phyloP scores from a whole-genome alignment of 192 early-diverging fungal genomes.

The Kickxella alabastrina region DNA sequence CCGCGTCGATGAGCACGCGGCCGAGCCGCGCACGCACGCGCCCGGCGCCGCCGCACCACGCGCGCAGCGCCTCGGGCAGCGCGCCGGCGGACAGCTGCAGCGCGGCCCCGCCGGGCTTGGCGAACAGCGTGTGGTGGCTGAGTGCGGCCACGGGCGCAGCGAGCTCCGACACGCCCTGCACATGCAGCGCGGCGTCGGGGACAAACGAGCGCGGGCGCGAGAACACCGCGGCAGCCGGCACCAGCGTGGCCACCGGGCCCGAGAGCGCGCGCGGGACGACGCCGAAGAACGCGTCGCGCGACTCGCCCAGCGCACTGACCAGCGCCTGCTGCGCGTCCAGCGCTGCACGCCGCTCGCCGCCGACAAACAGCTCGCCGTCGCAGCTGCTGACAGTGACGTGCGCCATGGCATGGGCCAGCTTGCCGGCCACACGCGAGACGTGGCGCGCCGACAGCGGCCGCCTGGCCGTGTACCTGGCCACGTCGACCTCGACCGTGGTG shows the following conservation, averaged over 20 bases:
- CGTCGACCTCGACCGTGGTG: slow-evolving; percentile 21
- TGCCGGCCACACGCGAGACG: background rate
- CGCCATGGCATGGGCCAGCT: background rate
- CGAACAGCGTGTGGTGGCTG: slow-evolving; percentile 10
- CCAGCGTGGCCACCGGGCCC: background rate
- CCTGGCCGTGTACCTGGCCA: slow-evolving; percentile 13
- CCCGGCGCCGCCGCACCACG: slow-evolving; percentile 6
- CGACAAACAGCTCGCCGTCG: slow-evolving; percentile 25
- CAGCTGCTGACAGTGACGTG: slow-evolving; percentile 5
- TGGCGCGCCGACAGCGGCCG: slow-evolving; percentile 16
- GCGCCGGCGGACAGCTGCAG: background rate
- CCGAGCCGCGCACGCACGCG: slow-evolving; percentile 22
- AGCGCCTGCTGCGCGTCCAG: slow-evolving; percentile 33
- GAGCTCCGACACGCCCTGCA: background rate
- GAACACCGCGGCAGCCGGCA: slow-evolving; percentile 17
- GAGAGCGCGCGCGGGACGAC: slow-evolving; percentile 3
- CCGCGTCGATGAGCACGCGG: slow-evolving; percentile 29
- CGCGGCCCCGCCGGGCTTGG: background rate
- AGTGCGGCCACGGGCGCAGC: slow-evolving; percentile 3
- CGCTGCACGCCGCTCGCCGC: slow-evolving; percentile 15
- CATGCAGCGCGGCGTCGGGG: slow-evolving; percentile 7
- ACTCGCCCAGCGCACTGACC: slow-evolving; percentile 26
- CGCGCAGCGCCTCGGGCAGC: slow-evolving; percentile 5
- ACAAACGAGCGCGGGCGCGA: slow-evolving; percentile 18
- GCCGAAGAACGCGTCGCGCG: slow-evolving; percentile 7